Evolutionary conservation across 2,329 filamentous ascomycete species (phyloP).

Genomic region (Hirsutella rhossiliensis): DNA sequence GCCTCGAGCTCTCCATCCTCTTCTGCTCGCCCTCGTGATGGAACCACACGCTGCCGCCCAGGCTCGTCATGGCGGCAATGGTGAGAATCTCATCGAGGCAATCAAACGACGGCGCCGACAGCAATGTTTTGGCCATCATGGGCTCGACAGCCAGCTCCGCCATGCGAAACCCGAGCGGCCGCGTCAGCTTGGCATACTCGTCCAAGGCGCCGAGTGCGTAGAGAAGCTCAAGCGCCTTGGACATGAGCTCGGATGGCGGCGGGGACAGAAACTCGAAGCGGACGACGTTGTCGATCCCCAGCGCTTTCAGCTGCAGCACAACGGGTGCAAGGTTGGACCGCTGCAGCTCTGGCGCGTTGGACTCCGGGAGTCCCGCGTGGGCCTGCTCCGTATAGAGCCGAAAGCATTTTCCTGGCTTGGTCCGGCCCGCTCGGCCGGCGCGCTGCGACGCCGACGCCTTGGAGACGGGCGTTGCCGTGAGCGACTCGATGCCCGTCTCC

Average conservation of each 20-base stretch:
- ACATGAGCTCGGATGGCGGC: conserved; percentile 74
- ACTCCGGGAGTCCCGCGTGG: conserved; percentile 52
- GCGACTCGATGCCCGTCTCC: conserved; percentile 70
- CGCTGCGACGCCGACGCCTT: conserved; percentile 89
- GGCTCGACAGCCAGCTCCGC: conserved; percentile 87
- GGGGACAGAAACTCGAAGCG: conserved; percentile 82
- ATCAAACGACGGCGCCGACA: conserved; percentile 61
- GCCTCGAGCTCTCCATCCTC: conserved; percentile 57
- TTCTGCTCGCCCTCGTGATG: conserved; percentile 68
- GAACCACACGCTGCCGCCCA: conserved; percentile 76
- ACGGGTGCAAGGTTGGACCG: conserved; percentile 81
- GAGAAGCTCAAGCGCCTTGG: conserved; percentile 76
- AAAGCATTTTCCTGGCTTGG: conserved; percentile 86
- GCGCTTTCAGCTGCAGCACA: conserved; percentile 81
- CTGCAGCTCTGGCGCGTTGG: conserved; percentile 82
- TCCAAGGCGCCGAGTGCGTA: conserved; percentile 81
- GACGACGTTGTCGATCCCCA: conserved; percentile 89
- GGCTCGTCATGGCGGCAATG: conserved; percentile 86
- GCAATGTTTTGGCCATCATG: conserved; percentile 85
- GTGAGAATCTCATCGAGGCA: conserved; percentile 80
- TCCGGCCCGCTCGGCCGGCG: conserved; percentile 80
- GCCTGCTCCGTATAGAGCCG: conserved; percentile 74
- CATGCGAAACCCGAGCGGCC: conserved; percentile 80
- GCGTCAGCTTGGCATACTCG: conserved; percentile 79
- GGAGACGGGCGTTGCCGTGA: conserved; percentile 72